phyloP scores from a whole-genome alignment of 768 basidiomycete species.

The Russula emetica region DNA sequence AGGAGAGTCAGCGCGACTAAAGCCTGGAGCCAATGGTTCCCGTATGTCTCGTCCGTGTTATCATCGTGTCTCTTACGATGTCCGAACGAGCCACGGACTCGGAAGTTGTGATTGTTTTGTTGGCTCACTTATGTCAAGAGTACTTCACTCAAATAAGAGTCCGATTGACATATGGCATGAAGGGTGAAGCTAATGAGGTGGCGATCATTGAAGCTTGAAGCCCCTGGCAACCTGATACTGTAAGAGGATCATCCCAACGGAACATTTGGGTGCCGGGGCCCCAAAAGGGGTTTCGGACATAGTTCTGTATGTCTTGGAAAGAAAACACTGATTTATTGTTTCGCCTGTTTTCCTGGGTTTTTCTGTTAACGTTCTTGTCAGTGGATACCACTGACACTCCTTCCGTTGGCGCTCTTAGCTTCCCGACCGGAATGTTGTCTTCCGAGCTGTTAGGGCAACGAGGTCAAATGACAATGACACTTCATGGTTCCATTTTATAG shows the following conservation, averaged over 20 bases:
- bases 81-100: background rate
- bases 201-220: background rate
- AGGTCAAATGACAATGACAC: background rate
- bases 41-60: background rate
- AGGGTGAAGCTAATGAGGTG: background rate
- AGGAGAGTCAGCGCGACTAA: background rate
- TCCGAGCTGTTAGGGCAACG: background rate
- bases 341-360: background rate
- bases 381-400: background rate
- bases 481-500: background rate
- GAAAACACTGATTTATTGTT: background rate
- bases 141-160: background rate
- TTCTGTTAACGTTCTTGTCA: background rate
- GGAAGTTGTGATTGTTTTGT: background rate
- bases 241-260: background rate
- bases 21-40: background rate
- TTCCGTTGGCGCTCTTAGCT: background rate
- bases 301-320: background rate
- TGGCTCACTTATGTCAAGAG: background rate
- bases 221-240: background rate
- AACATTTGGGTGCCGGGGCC: background rate
- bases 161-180: background rate
- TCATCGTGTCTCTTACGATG: background rate
- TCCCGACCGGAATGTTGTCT: background rate
- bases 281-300: background rate